Evolutionary conservation across 2,329 filamentous ascomycete species (phyloP).

Genomic region (Cladophialophora exuberans): DNA sequence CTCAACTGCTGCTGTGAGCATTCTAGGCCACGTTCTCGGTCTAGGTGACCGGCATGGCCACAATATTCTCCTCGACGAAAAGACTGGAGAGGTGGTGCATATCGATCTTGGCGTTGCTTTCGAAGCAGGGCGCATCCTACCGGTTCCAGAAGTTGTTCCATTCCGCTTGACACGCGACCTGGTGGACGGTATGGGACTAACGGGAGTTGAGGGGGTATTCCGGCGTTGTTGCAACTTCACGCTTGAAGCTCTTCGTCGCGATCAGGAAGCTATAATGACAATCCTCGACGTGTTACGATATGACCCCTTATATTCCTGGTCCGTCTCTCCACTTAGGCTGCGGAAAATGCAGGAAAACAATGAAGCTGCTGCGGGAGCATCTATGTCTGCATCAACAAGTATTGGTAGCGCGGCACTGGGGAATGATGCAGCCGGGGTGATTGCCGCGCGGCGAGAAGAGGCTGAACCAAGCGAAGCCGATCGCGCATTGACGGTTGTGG

Average conservation of each 20-base stretch:
- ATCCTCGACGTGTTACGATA: constrained; percentile 97
- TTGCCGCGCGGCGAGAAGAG: constrained; percentile 40
- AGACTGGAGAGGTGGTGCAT: constrained; percentile 90
- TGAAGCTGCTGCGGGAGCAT: constrained; percentile 34
- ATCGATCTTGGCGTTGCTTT: constrained; percentile 98
- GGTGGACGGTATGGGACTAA: constrained; percentile 95
- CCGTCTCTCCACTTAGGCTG: constrained; percentile 71
- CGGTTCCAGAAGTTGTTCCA: constrained; percentile 91
- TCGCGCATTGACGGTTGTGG: constrained; percentile 85
- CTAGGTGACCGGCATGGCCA: constrained; percentile 94
- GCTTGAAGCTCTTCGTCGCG: constrained; percentile 88
- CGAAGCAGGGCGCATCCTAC: constrained; percentile 92
- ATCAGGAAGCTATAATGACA: constrained; percentile 97
- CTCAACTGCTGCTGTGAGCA: constrained; percentile 91
- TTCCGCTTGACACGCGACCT: constrained; percentile 94
- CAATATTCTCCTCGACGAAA: constrained; percentile 90
- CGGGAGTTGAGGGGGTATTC: constrained; percentile 93
- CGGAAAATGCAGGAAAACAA: constrained; percentile 66
- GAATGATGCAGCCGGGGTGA: neutral
- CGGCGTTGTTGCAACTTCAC: constrained; percentile 98
- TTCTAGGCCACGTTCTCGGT: constrained; percentile 89
- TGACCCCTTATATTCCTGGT: constrained; percentile 96
- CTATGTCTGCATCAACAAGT: constrained; percentile 34
- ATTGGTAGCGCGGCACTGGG: constrained; percentile 29
- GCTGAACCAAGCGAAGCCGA: constrained; percentile 79